phyloP scores from a whole-genome alignment of 2,329 filamentous ascomycete genomes.

The Fusarium pseudocircinatum region DNA sequence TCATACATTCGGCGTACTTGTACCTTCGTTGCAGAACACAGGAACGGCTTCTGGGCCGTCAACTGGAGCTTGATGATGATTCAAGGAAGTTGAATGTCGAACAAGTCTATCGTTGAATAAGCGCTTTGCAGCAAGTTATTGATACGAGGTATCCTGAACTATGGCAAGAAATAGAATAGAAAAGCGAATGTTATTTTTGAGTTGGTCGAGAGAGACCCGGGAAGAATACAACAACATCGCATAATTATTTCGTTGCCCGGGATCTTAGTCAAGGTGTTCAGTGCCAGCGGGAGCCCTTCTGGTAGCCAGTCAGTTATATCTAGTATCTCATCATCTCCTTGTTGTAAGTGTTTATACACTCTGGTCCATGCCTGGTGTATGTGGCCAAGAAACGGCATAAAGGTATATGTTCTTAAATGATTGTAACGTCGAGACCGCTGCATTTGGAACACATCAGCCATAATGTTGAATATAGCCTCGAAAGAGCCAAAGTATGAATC shows the following conservation, averaged over 20 bases:
- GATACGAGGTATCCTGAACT: background rate
- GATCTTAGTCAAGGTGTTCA: background rate
- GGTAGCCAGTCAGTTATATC: background rate
- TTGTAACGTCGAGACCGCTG: no score
- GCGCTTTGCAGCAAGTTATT: background rate
- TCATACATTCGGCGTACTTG: background rate
- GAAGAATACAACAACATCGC: accelerated
- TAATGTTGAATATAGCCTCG: background rate
- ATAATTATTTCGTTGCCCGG: background rate
- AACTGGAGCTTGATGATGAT: background rate
- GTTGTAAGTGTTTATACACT: background rate
- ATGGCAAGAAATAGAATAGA: background rate
- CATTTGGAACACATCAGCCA: background rate
- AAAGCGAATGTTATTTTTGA: background rate
- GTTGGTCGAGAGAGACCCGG: background rate
- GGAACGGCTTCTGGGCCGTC: background rate
- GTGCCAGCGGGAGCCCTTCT: no score
- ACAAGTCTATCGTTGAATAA: background rate
- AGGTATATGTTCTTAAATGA: no score
- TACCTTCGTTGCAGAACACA: background rate
- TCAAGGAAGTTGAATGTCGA: background rate
- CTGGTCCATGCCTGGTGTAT: background rate
- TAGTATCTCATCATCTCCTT: background rate
- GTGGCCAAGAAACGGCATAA: no score
- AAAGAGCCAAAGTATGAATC: background rate